phyloP scores from a whole-genome alignment of 495 filamentous ascomycete species.

The Neurospora cerealis region DNA sequence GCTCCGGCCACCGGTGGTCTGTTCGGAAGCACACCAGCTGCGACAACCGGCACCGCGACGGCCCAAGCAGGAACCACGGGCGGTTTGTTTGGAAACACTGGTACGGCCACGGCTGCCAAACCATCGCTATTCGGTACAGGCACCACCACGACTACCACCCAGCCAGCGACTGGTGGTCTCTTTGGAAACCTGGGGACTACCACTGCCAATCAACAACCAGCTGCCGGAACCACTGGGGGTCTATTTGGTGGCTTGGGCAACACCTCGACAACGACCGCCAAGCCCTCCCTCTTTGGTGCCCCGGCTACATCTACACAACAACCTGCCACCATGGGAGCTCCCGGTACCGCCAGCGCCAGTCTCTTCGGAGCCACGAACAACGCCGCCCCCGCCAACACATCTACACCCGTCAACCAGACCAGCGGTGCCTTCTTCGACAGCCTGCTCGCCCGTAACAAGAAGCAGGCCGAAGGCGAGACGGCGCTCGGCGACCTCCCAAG shows the following conservation, averaged over 20 bases:
- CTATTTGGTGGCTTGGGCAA: slow-evolving; percentile 1
- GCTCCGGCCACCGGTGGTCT: not conserved
- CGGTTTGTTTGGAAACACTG: slow-evolving; percentile 2
- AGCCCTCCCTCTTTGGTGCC: slow-evolving; percentile 14
- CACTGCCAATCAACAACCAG: not conserved
- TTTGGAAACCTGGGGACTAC: slow-evolving; percentile 6
- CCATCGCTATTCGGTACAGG: slow-evolving; percentile 11
- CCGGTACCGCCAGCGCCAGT: slow-evolving; percentile 1
- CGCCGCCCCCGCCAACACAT: slow-evolving; percentile 1
- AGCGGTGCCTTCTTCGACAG: slow-evolving; percentile 74
- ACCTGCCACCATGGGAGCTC: not conserved
- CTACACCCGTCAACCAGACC: slow-evolving; percentile 9
- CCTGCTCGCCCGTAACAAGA: slow-evolving; percentile 66
- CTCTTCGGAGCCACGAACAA: slow-evolving; percentile 8
- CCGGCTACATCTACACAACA: slow-evolving; percentile 2
- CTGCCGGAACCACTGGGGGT: not conserved
- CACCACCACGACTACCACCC: not conserved
- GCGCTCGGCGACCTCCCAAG: slow-evolving; percentile 50
- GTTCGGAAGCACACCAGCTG: slow-evolving; percentile 2
- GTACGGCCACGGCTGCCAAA: not conserved
- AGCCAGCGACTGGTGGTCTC: slow-evolving; percentile 4
- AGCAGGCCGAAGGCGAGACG: slow-evolving; percentile 45
- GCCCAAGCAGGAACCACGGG: not conserved
- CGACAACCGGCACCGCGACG: not conserved
- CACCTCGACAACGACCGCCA: slow-evolving; percentile 7